Conservation (phyloP, 768 basidiomycete genomes). For the Rhizopogon sp. region DNA sequence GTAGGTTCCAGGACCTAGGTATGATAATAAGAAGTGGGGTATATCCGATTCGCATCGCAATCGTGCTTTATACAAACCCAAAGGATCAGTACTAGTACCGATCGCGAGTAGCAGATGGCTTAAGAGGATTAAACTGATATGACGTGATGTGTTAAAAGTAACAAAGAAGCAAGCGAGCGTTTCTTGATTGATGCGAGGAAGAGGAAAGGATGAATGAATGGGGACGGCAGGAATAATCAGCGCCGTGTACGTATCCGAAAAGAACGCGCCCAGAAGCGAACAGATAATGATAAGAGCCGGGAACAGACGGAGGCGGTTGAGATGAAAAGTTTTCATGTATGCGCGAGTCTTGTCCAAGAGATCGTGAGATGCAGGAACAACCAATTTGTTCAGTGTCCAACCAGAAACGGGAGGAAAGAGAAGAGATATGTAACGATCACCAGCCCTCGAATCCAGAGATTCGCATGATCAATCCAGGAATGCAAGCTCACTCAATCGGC, state of each 20-base stretch:
- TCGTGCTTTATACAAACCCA: neutral
- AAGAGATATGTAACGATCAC: neutral
- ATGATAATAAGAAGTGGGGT: neutral
- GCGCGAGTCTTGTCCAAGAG: neutral
- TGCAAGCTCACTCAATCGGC: slow-evolving; percentile 68
- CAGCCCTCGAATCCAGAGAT: slow-evolving; percentile 3
- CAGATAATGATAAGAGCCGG: too few relatives aligned
- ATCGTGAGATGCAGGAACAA: neutral
- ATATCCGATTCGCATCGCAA: neutral
- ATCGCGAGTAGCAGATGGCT: neutral
- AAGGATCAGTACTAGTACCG: too few relatives aligned
- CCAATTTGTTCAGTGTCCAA: neutral
- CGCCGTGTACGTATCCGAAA: neutral
- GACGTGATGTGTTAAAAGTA: neutral
- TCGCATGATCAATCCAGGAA: slow-evolving; percentile 39
- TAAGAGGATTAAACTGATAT: neutral
- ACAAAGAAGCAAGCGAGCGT: neutral
- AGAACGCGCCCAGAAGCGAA: neutral
- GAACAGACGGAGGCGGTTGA: too few relatives aligned
- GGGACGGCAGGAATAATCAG: neutral
- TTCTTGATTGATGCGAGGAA: neutral
- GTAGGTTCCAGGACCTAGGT: too few relatives aligned
- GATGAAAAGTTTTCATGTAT: neutral
- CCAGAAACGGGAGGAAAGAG: neutral
- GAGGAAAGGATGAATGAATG: neutral